These are phyloP conservation scores for Aureobasidium sp. DNA, from an alignment of 2,329 filamentous ascomycete species.

Conservation along the genomic window DNA sequence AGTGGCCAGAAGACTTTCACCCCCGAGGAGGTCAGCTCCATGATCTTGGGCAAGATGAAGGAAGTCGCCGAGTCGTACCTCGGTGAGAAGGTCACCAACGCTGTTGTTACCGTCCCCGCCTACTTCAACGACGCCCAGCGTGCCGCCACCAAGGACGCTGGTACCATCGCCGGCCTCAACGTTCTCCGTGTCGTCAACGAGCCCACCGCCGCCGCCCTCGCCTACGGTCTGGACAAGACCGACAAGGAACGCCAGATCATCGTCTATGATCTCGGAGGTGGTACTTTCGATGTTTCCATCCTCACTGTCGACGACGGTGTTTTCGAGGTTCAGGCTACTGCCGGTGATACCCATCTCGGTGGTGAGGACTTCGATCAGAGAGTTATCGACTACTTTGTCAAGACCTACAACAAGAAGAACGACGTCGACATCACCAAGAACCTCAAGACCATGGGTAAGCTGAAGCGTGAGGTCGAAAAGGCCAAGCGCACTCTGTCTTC, in stretches of 20 bases:
- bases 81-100: slow-evolving; percentile 75
- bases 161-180: slow-evolving; percentile 84
- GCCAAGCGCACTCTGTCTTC: slow-evolving; percentile 82
- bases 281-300: slow-evolving; percentile 90
- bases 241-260: slow-evolving; percentile 80
- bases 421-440: slow-evolving; percentile 87
- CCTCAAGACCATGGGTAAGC: slow-evolving; percentile 95
- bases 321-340: slow-evolving; percentile 89
- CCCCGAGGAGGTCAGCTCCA: slow-evolving; percentile 71
- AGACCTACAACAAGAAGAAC: slow-evolving; percentile 99
- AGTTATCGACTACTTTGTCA: slow-evolving; percentile 91
- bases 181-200: slow-evolving; percentile 96
- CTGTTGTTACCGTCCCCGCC: slow-evolving; percentile 87
- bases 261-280: slow-evolving; percentile 88
- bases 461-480: slow-evolving; percentile 99
- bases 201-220: slow-evolving; percentile 89
- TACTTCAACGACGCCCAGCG: slow-evolving; percentile 99
- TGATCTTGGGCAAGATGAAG: slow-evolving; percentile 80
- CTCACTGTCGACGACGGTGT: slow-evolving; percentile 65
- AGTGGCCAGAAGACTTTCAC: slow-evolving; percentile 61
- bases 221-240: slow-evolving; percentile 86
- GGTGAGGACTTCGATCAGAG: slow-evolving; percentile 99
- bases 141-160: slow-evolving; percentile 93
- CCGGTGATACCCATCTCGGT: slow-evolving; percentile 94
- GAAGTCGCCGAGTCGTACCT: slow-evolving; percentile 71